Base-by-base conservation (phyloP, 306 rosid genomes). In the Oemleria cerasiformis region DNA sequence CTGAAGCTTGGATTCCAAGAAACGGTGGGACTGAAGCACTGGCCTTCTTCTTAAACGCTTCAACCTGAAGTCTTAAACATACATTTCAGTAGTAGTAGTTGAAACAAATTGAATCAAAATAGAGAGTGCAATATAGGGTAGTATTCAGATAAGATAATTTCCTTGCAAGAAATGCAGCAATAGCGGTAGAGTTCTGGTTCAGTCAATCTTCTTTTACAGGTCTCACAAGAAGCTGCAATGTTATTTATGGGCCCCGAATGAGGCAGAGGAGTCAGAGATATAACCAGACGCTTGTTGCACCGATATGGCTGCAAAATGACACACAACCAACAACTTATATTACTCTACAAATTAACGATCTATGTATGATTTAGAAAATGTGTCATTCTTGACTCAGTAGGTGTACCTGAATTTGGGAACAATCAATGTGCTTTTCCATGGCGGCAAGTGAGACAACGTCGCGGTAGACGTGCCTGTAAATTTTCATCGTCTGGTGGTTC, bases 101-200 rank as follows among this genome's bases (percentile, higher is more conserved):
- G n/a, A n/a, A n/a, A n/a, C n/a, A n/a, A n/a, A n/a, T n/a, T n/a
- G n/a, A n/a, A n/a, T n/a, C n/a, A n/a, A n/a, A n/a, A n/a, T n/a
- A n/a, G n/a, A n/a, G n/a, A n/a, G n/a, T n/a, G n/a, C n/a, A n/a
- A n/a, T n/a, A n/a, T n/a, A n/a, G n/a, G n/a, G n/a, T n/a, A n/a
- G n/a, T n/a, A n/a, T n/a, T n/a, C n/a, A n/a, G n/a, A n/a, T n/a
- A n/a, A 4, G 23, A 25, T 63, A 34, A 58, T 39, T 45, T 76
- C 87, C 87, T 83, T 86, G 82, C 90, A 86, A 50, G 75, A 53
- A 71, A 86, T 67, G 49, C 83, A 71, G 73, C 88, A 86, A 25
- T 83, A 81, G 38, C 67, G 67, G 63, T 75, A 71, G 67, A 39
- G 14, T 8, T 63, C 54, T 19, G 87, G 85, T 16, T 79, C 70